Base-by-base conservation (phyloP, 202 grass and related monocot species). In the Schoenoplectus tabernaemontani region DNA sequence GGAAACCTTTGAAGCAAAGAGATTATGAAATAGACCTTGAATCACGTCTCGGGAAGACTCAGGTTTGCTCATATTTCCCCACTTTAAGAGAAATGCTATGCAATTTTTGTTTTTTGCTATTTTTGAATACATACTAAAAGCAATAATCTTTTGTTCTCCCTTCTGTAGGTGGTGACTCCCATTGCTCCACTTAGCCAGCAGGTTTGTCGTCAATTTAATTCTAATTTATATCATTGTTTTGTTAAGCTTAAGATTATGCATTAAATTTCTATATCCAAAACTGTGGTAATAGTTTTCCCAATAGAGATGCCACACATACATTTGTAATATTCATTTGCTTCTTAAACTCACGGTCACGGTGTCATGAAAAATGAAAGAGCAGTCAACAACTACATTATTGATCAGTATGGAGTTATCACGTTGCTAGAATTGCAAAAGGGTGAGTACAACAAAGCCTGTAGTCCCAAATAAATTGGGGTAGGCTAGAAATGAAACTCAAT, bases 1-100 rank as follows among this genome's bases (percentile, higher is more conserved):
- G 96, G 81, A 87, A 99, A 76, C 96, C 92, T 59, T 83, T 99
- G 85, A 95, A 99, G 77, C 96, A 96, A 63, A 90, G 96, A 78
- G 92, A 99, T 84, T 99, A 95, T 90, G 96, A 99, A 81, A 91
- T 99, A 76, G 96, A 99, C 75, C 96, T 96, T 57, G 92, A 99
- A 79, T 95, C 92, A 60, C 92, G 96, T 74, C 87, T 99, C 20
- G 96, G 96, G 28, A 96, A 99, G 86, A 99, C 96, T 67, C 92
- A 99, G 96, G 96, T 96, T 83, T 60, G 71, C 80, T 64, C 11
- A 20, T 12, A 74, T 41, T 26, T 81, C 46, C 5, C 32, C 48
- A 15, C 24, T 65, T 75, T 77, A 1, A 46, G 75, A 15, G n/a
- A 83, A 70, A 16, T 58, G 32, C 59, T 34, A 2, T 46, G 48